Evolutionary conservation across 129 eudicot genomes (phyloP), one percentile per base, ranked within the genome.

Genomic region (Escallonia rubra): DNA sequence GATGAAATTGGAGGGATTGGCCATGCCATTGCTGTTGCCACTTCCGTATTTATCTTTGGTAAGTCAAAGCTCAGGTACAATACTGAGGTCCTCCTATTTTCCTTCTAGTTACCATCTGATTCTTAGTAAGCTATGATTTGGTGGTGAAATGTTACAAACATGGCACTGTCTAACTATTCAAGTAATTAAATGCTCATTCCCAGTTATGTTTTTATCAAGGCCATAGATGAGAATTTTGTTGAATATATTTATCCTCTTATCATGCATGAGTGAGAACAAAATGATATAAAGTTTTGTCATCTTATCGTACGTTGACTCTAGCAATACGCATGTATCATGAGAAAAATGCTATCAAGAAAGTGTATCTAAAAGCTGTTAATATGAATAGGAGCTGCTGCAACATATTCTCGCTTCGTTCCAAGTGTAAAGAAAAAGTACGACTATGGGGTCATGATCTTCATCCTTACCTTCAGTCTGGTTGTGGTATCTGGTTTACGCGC

Each of bases 401-500:
- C 97, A 49, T 91, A 91, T 49, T 76, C 70, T 69, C 71, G 97
- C 61, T 39, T 71, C 71, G 76, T 91, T 63, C 97, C 97, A 64
- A 80, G 63, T 43, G 50, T 91, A 10, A 91, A 91, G 68, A 82
- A 46, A 70, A 87, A 62, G 72, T 85, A 80, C 15, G 97, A 91
- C 68, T 87, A 91, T 54, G 97, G 97, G 61, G 68, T 77, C 52
- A 59, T 91, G 96, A 87, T 91, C 7, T 85, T 78, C 72, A 85
- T 87, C 52, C 80, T 91, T 41, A 87, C 97, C 57, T 87, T 91
- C 81, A 91, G 72, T 75, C 79, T 91, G 61, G 92, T 91, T 23
- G 93, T 78, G 14, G 96, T 91, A 6, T 82, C 90, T 9, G 96
- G 96, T 63, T 55, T 82, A 9, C 84, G 96, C 10, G 96, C 84